These are phyloP conservation scores for Bondarzewia mesenterica DNA, from an alignment of 1,284 basidiomycete species.

Conservation along the genomic window DNA sequence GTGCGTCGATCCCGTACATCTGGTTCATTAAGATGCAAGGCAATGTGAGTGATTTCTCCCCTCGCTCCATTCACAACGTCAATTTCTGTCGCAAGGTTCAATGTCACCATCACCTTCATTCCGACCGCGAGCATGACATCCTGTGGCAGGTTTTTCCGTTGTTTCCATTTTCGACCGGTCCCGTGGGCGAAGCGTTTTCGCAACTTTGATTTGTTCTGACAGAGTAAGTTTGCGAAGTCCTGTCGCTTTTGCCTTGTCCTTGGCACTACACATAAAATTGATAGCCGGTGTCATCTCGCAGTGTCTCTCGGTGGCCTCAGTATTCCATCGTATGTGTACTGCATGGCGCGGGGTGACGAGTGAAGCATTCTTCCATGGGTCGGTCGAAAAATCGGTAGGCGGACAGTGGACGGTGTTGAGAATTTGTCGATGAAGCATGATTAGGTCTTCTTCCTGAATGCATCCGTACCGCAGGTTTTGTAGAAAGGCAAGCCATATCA, in stretches of 20 bases:
- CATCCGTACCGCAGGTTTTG: slow-evolving; percentile 19
- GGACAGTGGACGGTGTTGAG: slow-evolving; percentile 7
- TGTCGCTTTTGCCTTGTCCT: slow-evolving; percentile 16
- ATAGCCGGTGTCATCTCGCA: too few species aligned
- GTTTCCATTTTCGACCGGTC: not conserved
- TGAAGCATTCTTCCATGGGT: slow-evolving; percentile 19
- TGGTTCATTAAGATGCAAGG: slow-evolving; percentile 19
- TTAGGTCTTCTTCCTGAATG: slow-evolving; percentile 19
- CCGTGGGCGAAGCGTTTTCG: too few species aligned
- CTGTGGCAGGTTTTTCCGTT: not conserved
- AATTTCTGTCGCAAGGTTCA: not conserved
- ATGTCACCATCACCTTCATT: not conserved
- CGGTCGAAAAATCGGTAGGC: not conserved
- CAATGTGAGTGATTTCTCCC: slow-evolving; percentile 25
- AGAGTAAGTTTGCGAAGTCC: slow-evolving; percentile 8
- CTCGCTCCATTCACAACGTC: slow-evolving; percentile 28
- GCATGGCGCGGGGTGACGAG: slow-evolving; percentile 28
- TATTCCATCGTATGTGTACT: slow-evolving; percentile 26
- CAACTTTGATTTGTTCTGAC: not conserved
- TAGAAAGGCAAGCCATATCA: slow-evolving; percentile 26
- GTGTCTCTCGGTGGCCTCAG: slow-evolving; percentile 14
- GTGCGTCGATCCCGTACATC: slow-evolving; percentile 11
- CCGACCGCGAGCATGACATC: slow-evolving; percentile 6
- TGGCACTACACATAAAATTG: slow-evolving; percentile 13
- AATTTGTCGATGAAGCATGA: slow-evolving; percentile 20